A percentile compares a stretch with the other conserved stretches of the same genome.
Evolutionary conservation across 2,329 filamentous ascomycete species (phyloP).

Genomic region (Aspergillus sp.): DNA sequence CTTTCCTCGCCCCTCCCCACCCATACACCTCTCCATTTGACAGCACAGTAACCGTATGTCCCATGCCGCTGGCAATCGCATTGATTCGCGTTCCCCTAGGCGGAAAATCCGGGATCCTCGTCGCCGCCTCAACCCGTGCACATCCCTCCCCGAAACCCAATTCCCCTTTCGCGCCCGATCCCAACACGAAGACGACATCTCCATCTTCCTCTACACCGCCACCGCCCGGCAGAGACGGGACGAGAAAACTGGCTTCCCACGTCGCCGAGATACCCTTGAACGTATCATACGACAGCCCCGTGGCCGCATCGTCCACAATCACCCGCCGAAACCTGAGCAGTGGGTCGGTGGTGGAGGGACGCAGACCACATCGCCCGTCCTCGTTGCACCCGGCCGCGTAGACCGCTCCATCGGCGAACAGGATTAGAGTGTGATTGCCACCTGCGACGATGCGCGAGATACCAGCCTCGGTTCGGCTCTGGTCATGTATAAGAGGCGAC

Average conservation of each 20-base stretch:
- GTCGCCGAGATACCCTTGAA: constrained; percentile 64
- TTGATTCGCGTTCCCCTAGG: constrained; percentile 58
- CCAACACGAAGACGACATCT: constrained; percentile 59
- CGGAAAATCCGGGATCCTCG: constrained; percentile 62
- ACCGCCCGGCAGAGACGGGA: constrained; percentile 38
- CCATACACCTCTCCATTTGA: constrained; percentile 76
- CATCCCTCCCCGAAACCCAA: constrained; percentile 58
- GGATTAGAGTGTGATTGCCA: constrained; percentile 82
- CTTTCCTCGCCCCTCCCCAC: constrained; percentile 85
- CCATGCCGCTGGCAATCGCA: constrained; percentile 71
- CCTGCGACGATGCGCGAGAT: constrained; percentile 58
- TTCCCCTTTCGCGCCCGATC: constrained; percentile 69
- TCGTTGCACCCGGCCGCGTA: constrained; percentile 65
- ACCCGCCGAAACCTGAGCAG: constrained; percentile 30
- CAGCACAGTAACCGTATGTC: constrained; percentile 73
- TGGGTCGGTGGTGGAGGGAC: constrained; percentile 1
- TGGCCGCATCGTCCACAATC: constrained; percentile 15
- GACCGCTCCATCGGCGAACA: constrained; percentile 59
- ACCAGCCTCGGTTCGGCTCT: constrained; percentile 36
- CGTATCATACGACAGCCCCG: constrained; percentile 25
- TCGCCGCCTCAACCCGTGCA: constrained; percentile 37
- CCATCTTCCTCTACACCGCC: constrained; percentile 35
- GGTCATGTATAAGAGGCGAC: constrained; percentile 29
- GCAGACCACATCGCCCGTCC: constrained; percentile 45
- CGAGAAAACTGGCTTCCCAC: constrained; percentile 72